Conservation (phyloP, 2,329 filamentous ascomycete genomes). For the Plenodomus lindquistii region DNA sequence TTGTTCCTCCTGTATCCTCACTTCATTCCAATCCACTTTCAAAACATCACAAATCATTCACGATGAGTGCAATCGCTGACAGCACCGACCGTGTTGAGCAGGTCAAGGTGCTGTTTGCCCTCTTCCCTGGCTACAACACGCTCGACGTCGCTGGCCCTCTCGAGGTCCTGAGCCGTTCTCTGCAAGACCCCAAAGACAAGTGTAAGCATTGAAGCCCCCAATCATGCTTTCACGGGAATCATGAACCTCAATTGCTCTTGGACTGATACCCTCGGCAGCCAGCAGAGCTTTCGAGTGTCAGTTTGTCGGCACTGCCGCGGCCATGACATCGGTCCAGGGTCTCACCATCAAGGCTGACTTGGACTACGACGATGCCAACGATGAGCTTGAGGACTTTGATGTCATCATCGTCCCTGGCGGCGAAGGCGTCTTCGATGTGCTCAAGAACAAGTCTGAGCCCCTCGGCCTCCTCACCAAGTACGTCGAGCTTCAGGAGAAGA, state of each 20-base stretch:
- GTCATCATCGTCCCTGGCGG: conserved; percentile 79
- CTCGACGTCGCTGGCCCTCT: conserved; percentile 62
- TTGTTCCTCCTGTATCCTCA: conserved; percentile 19
- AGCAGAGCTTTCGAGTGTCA: conserved; percentile 60
- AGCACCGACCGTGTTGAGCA: conserved; percentile 56
- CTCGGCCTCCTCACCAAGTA: conserved; percentile 75
- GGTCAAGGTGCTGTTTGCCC: conserved; percentile 65
- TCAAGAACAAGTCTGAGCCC: conserved; percentile 65
- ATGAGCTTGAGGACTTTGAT: conserved; percentile 74
- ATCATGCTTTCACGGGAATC: neutral
- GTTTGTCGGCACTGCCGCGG: conserved; percentile 52
- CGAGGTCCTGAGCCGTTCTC: conserved; percentile 59
- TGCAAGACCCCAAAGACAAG: conserved; percentile 58
- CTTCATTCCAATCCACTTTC: conserved; percentile 20
- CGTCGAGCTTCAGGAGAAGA: conserved; percentile 77
- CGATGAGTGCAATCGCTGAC: conserved; percentile 47
- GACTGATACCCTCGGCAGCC: conserved; percentile 43
- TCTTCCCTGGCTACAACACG: conserved; percentile 60
- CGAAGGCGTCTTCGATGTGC: conserved; percentile 60
- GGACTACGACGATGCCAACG: conserved; percentile 76
- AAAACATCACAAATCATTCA: conserved; percentile 28
- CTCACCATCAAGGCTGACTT: conserved; percentile 74
- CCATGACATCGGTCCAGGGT: conserved; percentile 62
- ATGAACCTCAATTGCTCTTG: conserved; percentile 4
- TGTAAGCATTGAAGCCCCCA: conserved; percentile 39